phyloP scores from a whole-genome alignment of 345 rosid genomes.

The Streptanthus diversifolius region DNA sequence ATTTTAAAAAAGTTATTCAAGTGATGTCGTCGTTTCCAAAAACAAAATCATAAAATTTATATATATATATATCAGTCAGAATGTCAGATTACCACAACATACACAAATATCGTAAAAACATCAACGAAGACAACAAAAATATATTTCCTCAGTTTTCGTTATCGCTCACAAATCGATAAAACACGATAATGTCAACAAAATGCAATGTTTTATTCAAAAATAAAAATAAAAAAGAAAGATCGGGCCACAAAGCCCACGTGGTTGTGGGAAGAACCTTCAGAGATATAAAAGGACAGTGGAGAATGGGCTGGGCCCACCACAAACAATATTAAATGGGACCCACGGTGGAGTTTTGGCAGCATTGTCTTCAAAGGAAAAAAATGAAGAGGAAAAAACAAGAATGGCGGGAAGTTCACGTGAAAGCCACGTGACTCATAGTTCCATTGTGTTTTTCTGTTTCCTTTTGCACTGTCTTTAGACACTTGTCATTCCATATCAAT shows the following conservation, averaged over 20 bases:
- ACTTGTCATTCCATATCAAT: slow-evolving; percentile 19
- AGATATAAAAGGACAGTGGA: neutral
- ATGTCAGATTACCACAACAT: slow-evolving; percentile 2
- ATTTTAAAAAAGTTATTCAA: neutral
- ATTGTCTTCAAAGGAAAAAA: neutral
- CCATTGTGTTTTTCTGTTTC: slow-evolving; percentile 13
- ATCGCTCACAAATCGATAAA: neutral
- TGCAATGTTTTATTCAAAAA: neutral
- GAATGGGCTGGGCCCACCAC: slow-evolving; percentile 29
- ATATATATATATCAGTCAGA: neutral
- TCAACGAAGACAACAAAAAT: neutral
- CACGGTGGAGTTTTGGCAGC: slow-evolving; percentile 6
- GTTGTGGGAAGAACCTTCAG: neutral
- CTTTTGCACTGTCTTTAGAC: neutral
- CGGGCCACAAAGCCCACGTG: slow-evolving; percentile 37
- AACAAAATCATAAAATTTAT: neutral
- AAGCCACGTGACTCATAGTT: slow-evolving; percentile 20
- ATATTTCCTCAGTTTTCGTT: neutral
- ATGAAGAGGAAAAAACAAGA: neutral
- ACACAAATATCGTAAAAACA: slow-evolving; percentile 4
- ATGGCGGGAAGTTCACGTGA: slow-evolving; percentile 31
- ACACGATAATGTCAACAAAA: slow-evolving; percentile 4
- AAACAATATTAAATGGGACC: slow-evolving; percentile 7
- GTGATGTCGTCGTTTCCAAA: neutral
- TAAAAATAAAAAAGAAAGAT: neutral